Percentiles rank a stretch among this genome's conserved stretches.
These are phyloP conservation scores for Auricularia sp. DNA, from an alignment of 768 basidiomycete genomes.

Conservation along the genomic window DNA sequence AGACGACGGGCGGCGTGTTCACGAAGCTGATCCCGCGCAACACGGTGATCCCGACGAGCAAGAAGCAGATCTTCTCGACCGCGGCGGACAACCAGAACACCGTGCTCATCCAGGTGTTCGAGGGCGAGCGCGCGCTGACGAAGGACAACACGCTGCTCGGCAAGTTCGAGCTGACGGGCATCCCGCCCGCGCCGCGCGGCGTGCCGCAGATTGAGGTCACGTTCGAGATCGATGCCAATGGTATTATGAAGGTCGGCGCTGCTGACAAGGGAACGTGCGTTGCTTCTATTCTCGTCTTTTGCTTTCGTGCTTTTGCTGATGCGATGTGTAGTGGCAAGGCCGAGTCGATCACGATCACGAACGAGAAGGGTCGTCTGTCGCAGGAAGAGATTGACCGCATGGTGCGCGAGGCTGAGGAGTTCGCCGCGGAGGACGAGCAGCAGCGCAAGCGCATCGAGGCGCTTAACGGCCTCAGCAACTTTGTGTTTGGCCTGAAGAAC, in stretches of 20 bases:
- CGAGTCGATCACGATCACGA: conserved; percentile 86
- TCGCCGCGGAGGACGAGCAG: conserved; percentile 65
- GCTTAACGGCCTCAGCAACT: conserved; percentile 72
- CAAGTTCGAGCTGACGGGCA: conserved; percentile 87
- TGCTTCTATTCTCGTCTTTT: neutral
- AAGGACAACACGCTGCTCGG: conserved; percentile 99
- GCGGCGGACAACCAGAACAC: conserved; percentile 31
- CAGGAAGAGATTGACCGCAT: conserved; percentile 92
- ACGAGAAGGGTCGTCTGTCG: conserved; percentile 86
- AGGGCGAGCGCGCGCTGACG: conserved; percentile 93
- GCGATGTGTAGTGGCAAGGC: conserved; percentile 54
- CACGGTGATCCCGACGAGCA: conserved; percentile 96
- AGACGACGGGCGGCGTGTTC: conserved; percentile 97
- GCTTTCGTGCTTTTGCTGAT: neutral
- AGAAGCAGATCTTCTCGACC: conserved; percentile 54
- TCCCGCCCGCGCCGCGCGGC: conserved; percentile 92
- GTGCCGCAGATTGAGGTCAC: conserved; percentile 96
- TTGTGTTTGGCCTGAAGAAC: conserved; percentile 77
- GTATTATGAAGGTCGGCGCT: conserved; percentile 90
- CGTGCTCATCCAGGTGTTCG: conserved; percentile 93
- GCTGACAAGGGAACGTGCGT: conserved; percentile 89
- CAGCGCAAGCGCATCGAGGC: conserved; percentile 77
- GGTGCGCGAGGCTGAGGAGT: conserved; percentile 90
- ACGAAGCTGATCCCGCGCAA: conserved; percentile 96
- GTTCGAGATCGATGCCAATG: conserved; percentile 91